These are phyloP conservation scores for Exserohilum rostratum DNA, from an alignment of 2,329 filamentous ascomycete species.

Conservation along the genomic window DNA sequence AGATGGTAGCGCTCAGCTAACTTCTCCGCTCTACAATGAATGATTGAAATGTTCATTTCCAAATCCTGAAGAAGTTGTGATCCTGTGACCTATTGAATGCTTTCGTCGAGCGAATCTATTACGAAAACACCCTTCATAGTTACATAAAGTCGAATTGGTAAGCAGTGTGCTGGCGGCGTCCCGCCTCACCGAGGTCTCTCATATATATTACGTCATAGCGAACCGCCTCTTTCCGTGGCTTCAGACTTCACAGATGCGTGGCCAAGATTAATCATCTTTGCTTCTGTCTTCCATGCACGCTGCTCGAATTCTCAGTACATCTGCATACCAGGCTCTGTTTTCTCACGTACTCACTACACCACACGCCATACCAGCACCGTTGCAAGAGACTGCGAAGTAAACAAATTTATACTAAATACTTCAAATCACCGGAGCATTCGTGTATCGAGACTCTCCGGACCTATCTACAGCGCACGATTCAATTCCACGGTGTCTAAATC, in stretches of 20 bases:
- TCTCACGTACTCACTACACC: not conserved
- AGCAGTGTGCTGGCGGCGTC: not conserved
- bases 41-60: conserved; percentile 18
- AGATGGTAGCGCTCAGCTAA: conserved; percentile 39
- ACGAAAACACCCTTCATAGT: not conserved
- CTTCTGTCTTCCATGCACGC: not conserved
- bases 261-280: not conserved
- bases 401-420: not conserved
- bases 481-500: conserved; percentile 7
- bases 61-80: not conserved
- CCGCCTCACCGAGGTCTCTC: not conserved
- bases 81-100: no score
- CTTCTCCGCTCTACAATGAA: conserved; percentile 39
- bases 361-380: not conserved
- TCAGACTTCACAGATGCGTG: no score
- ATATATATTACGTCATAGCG: conserved; percentile 15
- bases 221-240: conserved; percentile 2
- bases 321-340: not conserved
- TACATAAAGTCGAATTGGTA: not conserved
- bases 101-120: not conserved
- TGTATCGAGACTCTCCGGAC: not conserved
- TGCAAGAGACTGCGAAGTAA: not conserved
- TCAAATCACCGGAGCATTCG: not conserved
- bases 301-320: not conserved
- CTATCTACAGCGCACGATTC: not conserved